Base-by-base conservation (phyloP, 2,329 filamentous ascomycete genomes). In the Nemania sp. region DNA sequence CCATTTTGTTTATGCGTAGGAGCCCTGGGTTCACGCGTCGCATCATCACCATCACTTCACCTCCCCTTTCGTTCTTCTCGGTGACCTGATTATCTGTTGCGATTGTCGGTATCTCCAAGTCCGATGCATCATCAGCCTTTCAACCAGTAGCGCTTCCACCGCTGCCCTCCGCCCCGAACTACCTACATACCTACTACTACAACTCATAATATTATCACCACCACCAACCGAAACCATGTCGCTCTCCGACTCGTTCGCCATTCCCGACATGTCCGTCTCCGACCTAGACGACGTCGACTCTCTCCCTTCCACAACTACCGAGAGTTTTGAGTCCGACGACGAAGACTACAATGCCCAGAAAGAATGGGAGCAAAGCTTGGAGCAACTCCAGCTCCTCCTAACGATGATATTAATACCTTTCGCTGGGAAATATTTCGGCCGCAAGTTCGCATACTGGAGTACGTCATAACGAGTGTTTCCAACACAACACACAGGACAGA, bases 361-460 rank as follows among this genome's bases (percentile, higher is more conserved):
- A 69, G 95, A 99, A 82, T 99, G 96, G 96, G 92, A 95, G 75
- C 93, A 94, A 76, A 97, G 93, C 75, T 83, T 99, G 70, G 93
- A 98, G 80, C 96, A 99, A 82, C 82, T 99, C 68, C 94, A 99
- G 83, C 85, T 98, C 72, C 85, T 99, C 73, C 82, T 98, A 78
- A 97, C 93, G 22, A 97, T 99, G 93, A 92, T 98, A 56, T 81
- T 98, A 74, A 91, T 99, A 58, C 96, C 96, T 2, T 98, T 97
- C 80, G 84, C 93, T 73, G 96, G 96, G 67, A 99, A 98, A 82
- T 98, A 94, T 82, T 89, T 98, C 80, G 96, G 96, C 53, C 88
- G 96, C 79, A 97, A 93, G 81, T 97, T 94, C 83, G 95, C 95
- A 67, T 98, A 97, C 79, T 98, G 94, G 93, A 93, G 95, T 98